Conservation (phyloP, 2,329 filamentous ascomycete genomes). For the Colletotrichum euphorbiae region DNA sequence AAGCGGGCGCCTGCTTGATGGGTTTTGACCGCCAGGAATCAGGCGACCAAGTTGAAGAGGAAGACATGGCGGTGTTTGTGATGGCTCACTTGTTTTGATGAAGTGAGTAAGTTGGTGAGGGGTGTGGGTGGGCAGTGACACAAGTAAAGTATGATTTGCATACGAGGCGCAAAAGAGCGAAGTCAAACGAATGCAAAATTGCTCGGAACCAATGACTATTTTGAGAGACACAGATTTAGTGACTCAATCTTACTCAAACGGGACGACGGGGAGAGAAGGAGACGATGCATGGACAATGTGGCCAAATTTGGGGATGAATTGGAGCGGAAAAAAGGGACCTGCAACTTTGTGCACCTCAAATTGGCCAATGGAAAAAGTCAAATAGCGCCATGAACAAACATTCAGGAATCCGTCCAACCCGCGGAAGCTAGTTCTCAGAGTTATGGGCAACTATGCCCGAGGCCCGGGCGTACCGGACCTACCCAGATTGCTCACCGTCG, state of each 20-base stretch:
- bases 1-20: constrained; percentile 80
- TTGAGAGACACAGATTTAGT: neutral
- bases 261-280: neutral
- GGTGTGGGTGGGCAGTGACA: neutral
- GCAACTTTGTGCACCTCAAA: constrained; percentile 13
- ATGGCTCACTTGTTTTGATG: neutral
- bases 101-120: neutral
- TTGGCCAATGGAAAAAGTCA: constrained; percentile 25
- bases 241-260: constrained; percentile 28
- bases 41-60: constrained; percentile 62
- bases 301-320: constrained; percentile 34
- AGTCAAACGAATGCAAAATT: neutral
- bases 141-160: neutral
- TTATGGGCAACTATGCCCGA: constrained; percentile 34
- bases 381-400: constrained; percentile 11
- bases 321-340: constrained; percentile 23
- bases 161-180: neutral
- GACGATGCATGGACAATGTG: constrained; percentile 24
- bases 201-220: constrained; percentile 18
- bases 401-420: constrained; percentile 33
- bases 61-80: constrained; percentile 29
- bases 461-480: constrained; percentile 34
- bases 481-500: constrained; percentile 30
- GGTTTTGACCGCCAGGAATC: constrained; percentile 82
- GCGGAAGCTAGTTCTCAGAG: constrained; percentile 8